These are phyloP conservation scores for Rhexocercosporidium sp. DNA, from an alignment of 2,329 filamentous ascomycete genomes.

Conservation along the genomic window DNA sequence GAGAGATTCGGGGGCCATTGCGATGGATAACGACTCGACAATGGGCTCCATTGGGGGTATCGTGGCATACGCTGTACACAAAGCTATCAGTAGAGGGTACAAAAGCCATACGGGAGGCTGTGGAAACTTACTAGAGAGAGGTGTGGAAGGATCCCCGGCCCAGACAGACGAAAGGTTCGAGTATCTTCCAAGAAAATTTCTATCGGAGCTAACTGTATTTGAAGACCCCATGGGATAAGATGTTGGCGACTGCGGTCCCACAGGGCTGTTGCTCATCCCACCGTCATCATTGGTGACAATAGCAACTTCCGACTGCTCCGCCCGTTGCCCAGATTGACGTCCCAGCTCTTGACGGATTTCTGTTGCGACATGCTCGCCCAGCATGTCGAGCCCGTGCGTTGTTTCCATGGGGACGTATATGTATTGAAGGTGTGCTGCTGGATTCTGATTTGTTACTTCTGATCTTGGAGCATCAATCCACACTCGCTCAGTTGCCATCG, in stretches of 20 bases:
- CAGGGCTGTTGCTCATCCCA: too few relatives aligned
- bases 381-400: neutral
- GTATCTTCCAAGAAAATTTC: too few relatives aligned
- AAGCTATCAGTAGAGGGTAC: too few relatives aligned
- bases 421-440: neutral
- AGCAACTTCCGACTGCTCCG: too few relatives aligned
- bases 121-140: neutral
- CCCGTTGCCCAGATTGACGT: too few relatives aligned
- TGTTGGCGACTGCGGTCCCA: too few relatives aligned
- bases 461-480: neutral
- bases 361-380: neutral
- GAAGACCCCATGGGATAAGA: too few relatives aligned
- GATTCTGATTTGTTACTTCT: neutral
- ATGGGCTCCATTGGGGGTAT: neutral
- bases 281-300: too few relatives aligned
- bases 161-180: too few relatives aligned
- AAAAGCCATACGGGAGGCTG: neutral
- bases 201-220: too few relatives aligned
- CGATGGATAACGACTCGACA: neutral
- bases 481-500: neutral
- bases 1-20: neutral
- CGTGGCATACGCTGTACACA: neutral
- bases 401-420: neutral
- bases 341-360: too few relatives aligned
- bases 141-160: too few relatives aligned